Base-by-base conservation (phyloP, 768 basidiomycete species). In the Mycena floridula region DNA sequence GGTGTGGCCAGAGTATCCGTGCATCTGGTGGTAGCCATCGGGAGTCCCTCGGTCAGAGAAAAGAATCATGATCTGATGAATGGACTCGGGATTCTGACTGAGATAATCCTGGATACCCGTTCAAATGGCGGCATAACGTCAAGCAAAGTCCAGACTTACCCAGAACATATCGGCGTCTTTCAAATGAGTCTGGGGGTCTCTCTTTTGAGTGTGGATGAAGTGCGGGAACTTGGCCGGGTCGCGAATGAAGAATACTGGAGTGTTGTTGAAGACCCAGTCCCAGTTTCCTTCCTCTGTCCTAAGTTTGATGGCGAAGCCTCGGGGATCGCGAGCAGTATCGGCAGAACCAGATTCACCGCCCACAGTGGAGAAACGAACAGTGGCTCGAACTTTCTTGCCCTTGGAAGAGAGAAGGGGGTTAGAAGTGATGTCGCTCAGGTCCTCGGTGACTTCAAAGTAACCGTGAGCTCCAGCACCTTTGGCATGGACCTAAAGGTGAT, bases 11-110 rank as follows among this genome's bases (percentile, higher is more conserved):
- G 88, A 89, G 73, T 93, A 96, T 2, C 92, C 94, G 66, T 97
- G 89, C 81, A 81, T 72, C 49, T 82, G 70, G 65, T 88, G 82
- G 69, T 70, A 93, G n/a, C 80, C 92, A 64, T 82, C 84, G 49
- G 95, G 94, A 45, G 91, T 96, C 38, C 90, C 85, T 56, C 94
- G 89, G 66, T 97, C 94, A n/a, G 88, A 88, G 71, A 96, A 85
- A 47, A 90, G 75, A 62, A 94, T 94, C 77, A 89, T 74, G 56
- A 89, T 70, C 66, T 91, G 89, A 63, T 91, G 88, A 47, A 86
- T 88, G 16, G 89, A 87, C 68, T 93, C 89, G 8, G 89, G 86
- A 67, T 89, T 90, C 62, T 89, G 82, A 24, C 79, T 76, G 46
- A 95, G 77, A 59, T 89, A 95, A 63, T 95, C 93, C 89, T 90